Evolutionary conservation across 1,284 basidiomycete genomes (phyloP), one percentile per base, ranked within the genome.

Genomic region (Sparassis latifolia): DNA sequence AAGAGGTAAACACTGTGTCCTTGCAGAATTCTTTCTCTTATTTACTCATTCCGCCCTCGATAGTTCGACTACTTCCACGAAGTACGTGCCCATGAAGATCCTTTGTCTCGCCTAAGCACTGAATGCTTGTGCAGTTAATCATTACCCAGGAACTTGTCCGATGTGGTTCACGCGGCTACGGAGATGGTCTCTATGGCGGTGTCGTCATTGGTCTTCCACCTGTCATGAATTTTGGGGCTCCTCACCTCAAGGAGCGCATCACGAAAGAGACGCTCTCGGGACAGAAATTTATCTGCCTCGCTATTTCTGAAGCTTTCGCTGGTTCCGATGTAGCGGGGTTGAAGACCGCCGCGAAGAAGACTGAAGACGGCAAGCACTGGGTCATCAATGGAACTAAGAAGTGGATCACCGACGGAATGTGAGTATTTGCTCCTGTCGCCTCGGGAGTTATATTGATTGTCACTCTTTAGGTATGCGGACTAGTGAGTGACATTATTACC

Each of bases 261-360:
- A 74, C 95, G n/a, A 84, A 87, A 30, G 91, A 92, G 32, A 82
- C 95, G 4, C 74, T 98, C 39, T 59, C 62, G 2, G 68, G 67
- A 1, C 85, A 87, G 67, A 93, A 89, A 67, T 84, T 82, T 61
- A 80, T 86, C 43, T 82, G 83, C 55, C 76, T 98, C 10, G 60
- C 52, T 2, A 70, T 70, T 45, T 66, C 68, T 0, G 69, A 70
- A 53, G 92, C 95, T 0, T 92, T 92, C 58, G 95, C 94, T 2
- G 94, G 94, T 9, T 91, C 88, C 52, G 93, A 96, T 63, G 92
- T 97, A 33, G 77, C 83, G 62, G 86, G 88, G 39, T 67, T 93
- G 48, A 79, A 83, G 65, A 92, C 89, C 3, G 87, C 82, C 7
- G 95, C 95, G 2, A 80, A 74, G 50, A 89, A 92, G 66, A 85